Percentiles rank a stretch among this genome's conserved stretches.
Conservation (phyloP, 768 basidiomycete genomes). For the Serendipita sp. region DNA sequence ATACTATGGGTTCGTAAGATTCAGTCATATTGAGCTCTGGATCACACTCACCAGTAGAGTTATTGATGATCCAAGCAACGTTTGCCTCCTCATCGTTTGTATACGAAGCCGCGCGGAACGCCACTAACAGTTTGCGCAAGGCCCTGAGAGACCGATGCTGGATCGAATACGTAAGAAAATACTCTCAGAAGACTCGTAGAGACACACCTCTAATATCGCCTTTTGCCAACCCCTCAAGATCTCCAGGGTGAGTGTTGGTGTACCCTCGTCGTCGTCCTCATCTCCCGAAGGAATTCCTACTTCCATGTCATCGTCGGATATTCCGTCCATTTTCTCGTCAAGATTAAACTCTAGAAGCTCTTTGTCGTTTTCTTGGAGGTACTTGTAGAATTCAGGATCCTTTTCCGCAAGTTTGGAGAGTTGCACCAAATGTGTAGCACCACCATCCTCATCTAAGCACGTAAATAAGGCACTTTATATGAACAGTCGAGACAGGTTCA, state of each 20-base stretch:
- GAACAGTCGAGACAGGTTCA: conserved; percentile 5
- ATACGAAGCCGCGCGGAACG: conserved; percentile 79
- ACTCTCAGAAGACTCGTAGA: neutral
- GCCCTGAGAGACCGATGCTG: conserved; percentile 78
- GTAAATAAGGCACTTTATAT: neutral
- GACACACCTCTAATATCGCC: conserved; percentile 59
- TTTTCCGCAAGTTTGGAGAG: conserved; percentile 82
- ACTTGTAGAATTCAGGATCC: conserved; percentile 99
- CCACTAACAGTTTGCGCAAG: conserved; percentile 67
- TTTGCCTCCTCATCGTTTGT: conserved; percentile 74
- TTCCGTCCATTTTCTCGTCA: conserved; percentile 31
- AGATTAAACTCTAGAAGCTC: conserved; percentile 74
- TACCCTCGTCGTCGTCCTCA: conserved; percentile 27
- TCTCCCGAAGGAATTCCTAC: conserved; percentile 16
- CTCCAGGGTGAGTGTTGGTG: conserved; percentile 48
- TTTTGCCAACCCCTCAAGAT: conserved; percentile 77
- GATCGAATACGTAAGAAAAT: conserved; percentile 3
- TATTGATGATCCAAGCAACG: conserved; percentile 78
- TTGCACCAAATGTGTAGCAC: conserved; percentile 57
- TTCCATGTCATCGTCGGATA: conserved; percentile 23
- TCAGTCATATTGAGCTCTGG: neutral
- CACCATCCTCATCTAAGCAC: conserved; percentile 37
- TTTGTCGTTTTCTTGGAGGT: conserved; percentile 85
- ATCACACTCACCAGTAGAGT: conserved; percentile 42
- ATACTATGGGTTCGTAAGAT: conserved; percentile 38